These are phyloP conservation scores for Coemansia erecta DNA, from an alignment of 192 early-diverging fungal genomes.

Conservation along the genomic window DNA sequence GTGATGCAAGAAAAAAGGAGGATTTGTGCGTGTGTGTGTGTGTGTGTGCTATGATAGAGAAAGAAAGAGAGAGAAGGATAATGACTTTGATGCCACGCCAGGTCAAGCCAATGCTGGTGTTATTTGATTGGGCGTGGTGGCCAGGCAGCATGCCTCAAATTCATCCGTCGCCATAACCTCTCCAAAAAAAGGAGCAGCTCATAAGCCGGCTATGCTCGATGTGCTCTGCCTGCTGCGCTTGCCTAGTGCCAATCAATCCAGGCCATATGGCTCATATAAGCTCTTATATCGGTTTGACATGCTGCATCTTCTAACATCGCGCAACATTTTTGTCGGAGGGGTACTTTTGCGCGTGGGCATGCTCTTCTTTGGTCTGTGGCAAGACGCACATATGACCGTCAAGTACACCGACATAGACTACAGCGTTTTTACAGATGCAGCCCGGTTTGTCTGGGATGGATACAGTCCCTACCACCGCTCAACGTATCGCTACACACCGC, in stretches of 20 bases:
- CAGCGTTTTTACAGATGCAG: constrained; percentile 92
- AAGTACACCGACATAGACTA: constrained; percentile 99
- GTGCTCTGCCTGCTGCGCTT: too few species aligned
- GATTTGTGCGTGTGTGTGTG: too few species aligned
- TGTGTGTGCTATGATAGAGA: too few species aligned
- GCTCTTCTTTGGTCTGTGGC: constrained; percentile 82
- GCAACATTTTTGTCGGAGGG: constrained; percentile 37
- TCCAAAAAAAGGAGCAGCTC: too few species aligned
- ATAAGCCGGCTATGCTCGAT: too few species aligned
- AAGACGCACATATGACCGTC: constrained; percentile 84
- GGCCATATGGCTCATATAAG: too few species aligned
- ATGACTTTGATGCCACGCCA: neutral
- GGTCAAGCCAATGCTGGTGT: neutral
- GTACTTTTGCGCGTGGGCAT: constrained; percentile 62
- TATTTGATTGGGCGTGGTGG: neutral
- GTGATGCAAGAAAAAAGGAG: neutral
- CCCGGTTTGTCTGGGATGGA: constrained; percentile 69
- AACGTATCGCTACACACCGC: constrained; percentile 96
- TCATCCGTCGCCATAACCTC: too few species aligned
- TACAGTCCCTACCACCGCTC: constrained; percentile 83
- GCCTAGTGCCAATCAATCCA: too few species aligned
- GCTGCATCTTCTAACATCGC: constrained; percentile 27
- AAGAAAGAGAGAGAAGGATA: too few species aligned
- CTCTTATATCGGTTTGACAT: neutral
- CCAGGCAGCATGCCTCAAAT: too few species aligned